phyloP scores from a whole-genome alignment of 768 basidiomycete genomes.

The Rhodocollybia butyracea region DNA sequence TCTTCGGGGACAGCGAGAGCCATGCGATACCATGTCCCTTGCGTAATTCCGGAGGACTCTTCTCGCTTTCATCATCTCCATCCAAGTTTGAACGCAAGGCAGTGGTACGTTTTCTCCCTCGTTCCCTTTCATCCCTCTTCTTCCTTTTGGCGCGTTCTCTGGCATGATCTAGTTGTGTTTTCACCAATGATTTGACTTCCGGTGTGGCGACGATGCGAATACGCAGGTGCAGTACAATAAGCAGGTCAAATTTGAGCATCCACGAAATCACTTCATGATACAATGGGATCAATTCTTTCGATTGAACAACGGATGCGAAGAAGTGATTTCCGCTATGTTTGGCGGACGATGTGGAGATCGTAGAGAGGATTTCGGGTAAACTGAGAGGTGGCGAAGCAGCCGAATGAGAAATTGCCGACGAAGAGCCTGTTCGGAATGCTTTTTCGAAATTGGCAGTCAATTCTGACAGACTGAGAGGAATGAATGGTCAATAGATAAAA shows the following conservation, averaged over 20 bases:
- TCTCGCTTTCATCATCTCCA: conserved; percentile 1
- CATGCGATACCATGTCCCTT: conserved; percentile 30
- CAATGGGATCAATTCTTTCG: conserved; percentile 60
- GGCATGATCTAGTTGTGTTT: conserved; percentile 32
- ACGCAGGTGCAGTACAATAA: conserved; percentile 81
- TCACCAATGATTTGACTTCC: conserved; percentile 72
- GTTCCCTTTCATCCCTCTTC: conserved; percentile 14
- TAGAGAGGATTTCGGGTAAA: conserved; percentile 19
- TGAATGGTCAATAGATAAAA: not conserved
- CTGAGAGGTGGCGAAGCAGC: not conserved
- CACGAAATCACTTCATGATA: conserved; percentile 86
- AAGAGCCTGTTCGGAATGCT: conserved; percentile 11
- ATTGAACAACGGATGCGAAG: conserved; percentile 72
- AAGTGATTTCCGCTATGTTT: conserved; percentile 65
- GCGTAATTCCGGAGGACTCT: too few species aligned
- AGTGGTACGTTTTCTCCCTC: conserved; percentile 14
- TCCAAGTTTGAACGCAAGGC: conserved; percentile 9
- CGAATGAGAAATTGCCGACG: not conserved
- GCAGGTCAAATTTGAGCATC: conserved; percentile 85
- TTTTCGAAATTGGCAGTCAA: conserved; percentile 59
- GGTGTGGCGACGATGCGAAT: conserved; percentile 80
- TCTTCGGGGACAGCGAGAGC: conserved; percentile 55
- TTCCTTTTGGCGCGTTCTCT: conserved; percentile 14
- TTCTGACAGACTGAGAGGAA: conserved; percentile 39
- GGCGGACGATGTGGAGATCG: conserved; percentile 66